Percentiles rank a stretch among this genome's conserved stretches.
These are phyloP conservation scores for Colletotrichum magnum DNA, from an alignment of 2,329 filamentous ascomycete species.

Conservation along the genomic window DNA sequence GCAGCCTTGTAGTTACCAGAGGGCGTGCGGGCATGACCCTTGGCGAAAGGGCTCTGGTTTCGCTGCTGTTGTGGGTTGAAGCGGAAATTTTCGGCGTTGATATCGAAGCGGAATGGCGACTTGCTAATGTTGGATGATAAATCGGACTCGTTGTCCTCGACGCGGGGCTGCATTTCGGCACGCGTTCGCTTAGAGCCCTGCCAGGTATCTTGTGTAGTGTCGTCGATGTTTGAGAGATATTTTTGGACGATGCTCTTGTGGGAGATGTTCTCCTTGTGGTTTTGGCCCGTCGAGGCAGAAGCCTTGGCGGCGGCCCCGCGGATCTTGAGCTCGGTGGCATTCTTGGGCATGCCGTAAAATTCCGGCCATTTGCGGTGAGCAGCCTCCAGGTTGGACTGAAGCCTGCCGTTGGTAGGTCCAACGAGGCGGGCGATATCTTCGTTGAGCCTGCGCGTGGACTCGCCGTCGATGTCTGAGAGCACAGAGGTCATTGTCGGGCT, in stretches of 20 bases:
- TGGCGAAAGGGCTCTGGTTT: constrained; percentile 55
- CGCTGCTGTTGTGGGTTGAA: constrained; percentile 47
- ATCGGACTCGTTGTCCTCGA: constrained; percentile 65
- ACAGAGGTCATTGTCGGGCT: constrained; percentile 68
- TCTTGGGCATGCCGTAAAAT: constrained; percentile 60
- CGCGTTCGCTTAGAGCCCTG: constrained; percentile 57
- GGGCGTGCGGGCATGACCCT: constrained; percentile 50
- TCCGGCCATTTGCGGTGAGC: constrained; percentile 68
- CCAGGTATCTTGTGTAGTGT: constrained; percentile 59
- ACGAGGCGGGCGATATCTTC: constrained; percentile 63
- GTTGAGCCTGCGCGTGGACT: constrained; percentile 66
- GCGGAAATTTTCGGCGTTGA: constrained; percentile 45
- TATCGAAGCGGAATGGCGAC: constrained; percentile 50
- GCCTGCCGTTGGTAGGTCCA: constrained; percentile 51
- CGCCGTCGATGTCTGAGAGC: constrained; percentile 67
- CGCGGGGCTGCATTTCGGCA: constrained; percentile 67
- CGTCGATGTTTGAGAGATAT: constrained; percentile 53
- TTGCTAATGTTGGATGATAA: constrained; percentile 60
- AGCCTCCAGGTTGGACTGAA: constrained; percentile 60
- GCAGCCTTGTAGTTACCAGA: constrained; percentile 43
- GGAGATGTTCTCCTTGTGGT: constrained; percentile 64
- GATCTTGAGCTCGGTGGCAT: constrained; percentile 23
- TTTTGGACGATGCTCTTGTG: constrained; percentile 46
- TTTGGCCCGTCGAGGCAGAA: constrained; percentile 48
- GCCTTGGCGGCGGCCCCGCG: constrained; percentile 17